Evolutionary conservation across 345 rosid species (phyloP).

Genomic region (Mallotus nudiflorus): DNA sequence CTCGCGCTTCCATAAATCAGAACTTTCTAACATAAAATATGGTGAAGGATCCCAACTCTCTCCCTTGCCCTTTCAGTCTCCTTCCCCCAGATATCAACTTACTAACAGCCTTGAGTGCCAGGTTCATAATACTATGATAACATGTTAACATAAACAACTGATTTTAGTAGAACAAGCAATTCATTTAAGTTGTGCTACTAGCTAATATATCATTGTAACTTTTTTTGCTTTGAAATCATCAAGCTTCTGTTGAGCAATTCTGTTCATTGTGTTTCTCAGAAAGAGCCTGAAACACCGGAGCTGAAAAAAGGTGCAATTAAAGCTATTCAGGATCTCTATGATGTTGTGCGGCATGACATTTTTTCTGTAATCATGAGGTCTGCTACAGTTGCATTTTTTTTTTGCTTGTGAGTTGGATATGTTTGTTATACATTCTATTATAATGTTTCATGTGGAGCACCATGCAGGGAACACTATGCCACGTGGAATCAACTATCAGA

Average conservation of each 20-base stretch:
- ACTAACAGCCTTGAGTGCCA: too few species aligned
- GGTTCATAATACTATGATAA: too few species aligned
- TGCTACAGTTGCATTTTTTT: constrained; percentile 19
- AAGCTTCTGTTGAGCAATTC: constrained; percentile 1
- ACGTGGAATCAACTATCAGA: constrained; percentile 71
- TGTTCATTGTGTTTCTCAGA: constrained; percentile 42
- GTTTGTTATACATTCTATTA: constrained; percentile 10
- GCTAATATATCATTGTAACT: not conserved
- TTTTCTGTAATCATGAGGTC: constrained; percentile 77
- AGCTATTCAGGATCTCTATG: constrained; percentile 96
- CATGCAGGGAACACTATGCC: constrained; percentile 67
- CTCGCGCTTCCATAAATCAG: too few species aligned
- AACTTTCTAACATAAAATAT: too few species aligned
- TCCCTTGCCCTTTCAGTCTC: too few species aligned
- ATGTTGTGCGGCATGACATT: constrained; percentile 84
- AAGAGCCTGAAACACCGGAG: constrained; percentile 66
- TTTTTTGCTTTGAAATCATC: not conserved
- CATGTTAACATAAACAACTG: not conserved
- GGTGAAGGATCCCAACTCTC: too few species aligned
- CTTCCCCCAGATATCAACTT: too few species aligned
- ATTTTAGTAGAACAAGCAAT: not conserved
- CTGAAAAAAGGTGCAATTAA: constrained; percentile 74
- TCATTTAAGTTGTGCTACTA: not conserved
- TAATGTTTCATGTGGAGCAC: constrained; percentile 10
- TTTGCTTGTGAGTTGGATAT: constrained; percentile 5